phyloP scores from a whole-genome alignment of 1,284 basidiomycete genomes.

The Cutaneotrichosporon daszewskae region DNA sequence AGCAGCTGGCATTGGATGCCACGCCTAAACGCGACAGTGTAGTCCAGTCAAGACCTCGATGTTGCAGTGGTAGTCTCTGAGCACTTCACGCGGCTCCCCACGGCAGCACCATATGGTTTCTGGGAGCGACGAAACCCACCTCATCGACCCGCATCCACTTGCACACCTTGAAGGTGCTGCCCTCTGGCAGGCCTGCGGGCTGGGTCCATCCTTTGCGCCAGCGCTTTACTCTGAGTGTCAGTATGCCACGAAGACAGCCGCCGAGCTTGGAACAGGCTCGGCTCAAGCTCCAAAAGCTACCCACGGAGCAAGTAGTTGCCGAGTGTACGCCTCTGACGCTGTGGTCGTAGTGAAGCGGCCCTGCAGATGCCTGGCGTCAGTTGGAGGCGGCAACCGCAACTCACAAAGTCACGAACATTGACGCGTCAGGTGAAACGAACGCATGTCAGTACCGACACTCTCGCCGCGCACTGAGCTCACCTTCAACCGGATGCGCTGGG shows the following conservation, averaged over 20 bases:
- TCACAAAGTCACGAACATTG: too few species aligned
- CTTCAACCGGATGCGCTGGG: too few species aligned
- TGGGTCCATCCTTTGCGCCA: conserved; percentile 33
- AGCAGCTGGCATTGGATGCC: too few species aligned
- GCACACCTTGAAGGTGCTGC: conserved; percentile 30
- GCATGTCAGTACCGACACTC: too few species aligned
- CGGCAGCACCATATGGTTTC: neutral
- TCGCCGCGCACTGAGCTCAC: too few species aligned
- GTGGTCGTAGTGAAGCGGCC: conserved; percentile 30
- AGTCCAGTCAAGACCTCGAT: neutral
- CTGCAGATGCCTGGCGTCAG: conserved; percentile 13
- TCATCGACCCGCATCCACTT: conserved; percentile 19
- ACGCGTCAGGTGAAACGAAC: neutral
- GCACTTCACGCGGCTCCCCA: neutral
- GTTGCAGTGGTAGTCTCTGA: neutral
- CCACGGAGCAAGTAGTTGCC: conserved; percentile 33
- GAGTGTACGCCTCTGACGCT: conserved; percentile 29
- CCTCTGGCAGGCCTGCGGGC: conserved; percentile 29
- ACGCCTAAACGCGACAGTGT: too few species aligned
- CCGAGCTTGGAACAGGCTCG: neutral
- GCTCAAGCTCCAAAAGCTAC: conserved; percentile 7
- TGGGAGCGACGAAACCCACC: neutral
- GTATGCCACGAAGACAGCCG: neutral
- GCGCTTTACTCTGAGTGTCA: conserved; percentile 25
- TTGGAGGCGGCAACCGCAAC: too few species aligned